A percentile compares a stretch with the other conserved stretches of the same genome.
phyloP scores from a whole-genome alignment of 257 asterid species.

The Salvia miltiorrhiza region DNA sequence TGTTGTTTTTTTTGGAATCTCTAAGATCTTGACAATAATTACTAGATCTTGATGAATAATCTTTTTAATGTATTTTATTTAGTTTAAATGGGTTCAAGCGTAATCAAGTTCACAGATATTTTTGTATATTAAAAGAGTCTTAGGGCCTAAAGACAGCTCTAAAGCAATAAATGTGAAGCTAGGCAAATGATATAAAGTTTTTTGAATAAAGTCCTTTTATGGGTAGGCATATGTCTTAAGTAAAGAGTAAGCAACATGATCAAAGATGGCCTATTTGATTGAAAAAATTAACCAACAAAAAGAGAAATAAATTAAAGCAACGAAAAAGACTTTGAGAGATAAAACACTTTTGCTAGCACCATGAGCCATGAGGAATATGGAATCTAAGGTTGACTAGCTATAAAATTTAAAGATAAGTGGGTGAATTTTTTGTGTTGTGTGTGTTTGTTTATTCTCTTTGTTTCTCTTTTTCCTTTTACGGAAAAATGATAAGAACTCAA shows the following conservation, averaged over 20 bases:
- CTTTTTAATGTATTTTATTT: neutral
- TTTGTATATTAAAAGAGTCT: neutral
- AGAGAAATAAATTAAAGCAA: constrained; percentile 12
- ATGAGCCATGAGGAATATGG: neutral
- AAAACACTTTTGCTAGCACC: neutral
- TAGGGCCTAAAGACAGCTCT: constrained; percentile 13
- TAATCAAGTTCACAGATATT: neutral
- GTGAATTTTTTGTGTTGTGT: neutral
- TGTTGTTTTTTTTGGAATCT: neutral
- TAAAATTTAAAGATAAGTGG: neutral
- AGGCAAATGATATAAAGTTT: constrained; percentile 6
- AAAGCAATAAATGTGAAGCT: constrained; percentile 15
- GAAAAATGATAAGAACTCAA: neutral
- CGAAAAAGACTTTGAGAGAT: neutral
- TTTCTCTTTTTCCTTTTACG: neutral
- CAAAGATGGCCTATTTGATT: constrained; percentile 2
- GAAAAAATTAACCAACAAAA: neutral
- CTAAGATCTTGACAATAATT: neutral
- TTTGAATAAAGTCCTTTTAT: constrained; percentile 14
- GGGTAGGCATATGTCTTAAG: constrained; percentile 21
- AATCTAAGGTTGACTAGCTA: neutral
- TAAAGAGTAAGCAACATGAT: constrained; percentile 31
- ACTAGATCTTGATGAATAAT: neutral
- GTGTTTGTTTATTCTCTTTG: no score
- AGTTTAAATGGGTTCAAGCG: neutral